Base-by-base conservation (phyloP, 2,329 filamentous ascomycete genomes). In the Alternaria sp. region DNA sequence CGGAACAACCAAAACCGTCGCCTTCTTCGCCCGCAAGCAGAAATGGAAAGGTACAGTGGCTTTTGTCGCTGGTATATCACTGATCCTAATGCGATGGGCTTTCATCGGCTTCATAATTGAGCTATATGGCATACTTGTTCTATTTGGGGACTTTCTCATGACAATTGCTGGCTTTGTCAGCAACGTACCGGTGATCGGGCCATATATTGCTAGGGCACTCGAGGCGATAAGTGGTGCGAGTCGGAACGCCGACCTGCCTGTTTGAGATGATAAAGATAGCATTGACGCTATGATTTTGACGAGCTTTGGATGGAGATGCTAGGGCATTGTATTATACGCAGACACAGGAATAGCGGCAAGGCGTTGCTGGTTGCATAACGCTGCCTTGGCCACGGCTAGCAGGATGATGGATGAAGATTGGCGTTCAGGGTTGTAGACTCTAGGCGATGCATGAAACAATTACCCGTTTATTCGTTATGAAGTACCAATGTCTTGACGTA, bases 81-180 rank as follows among this genome's bases (percentile, higher is more conserved):
- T 99, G 17, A 99, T 99, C 68, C 82, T 99, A 37, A 78, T 97
- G 72, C 87, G 90, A 61, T 99, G 95, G 93, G 91, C 95, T 0
- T 84, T 99, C 54, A 86, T 95, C 62, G 95, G 95, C 28, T 99
- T 99, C 80, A 72, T 90, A 57, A 86, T 98, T 68, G 95, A 99
- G 80, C 79, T 94, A 3, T 98, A 98, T 79, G 95, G 95, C 29
- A 94, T 99, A 66, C 85, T 96, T 67, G 86, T 97, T 51, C 82
- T 99, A 34, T 99, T 99, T 80, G 95, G 95, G 34, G 95, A 99
- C 79, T 98, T 98, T 80, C 85, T 98, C 58, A 91, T 93, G 48
- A 98, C 94, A 21, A 93, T 98, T 65, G 91, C 90, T 0, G 87
- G 91, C 14, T 97, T 98, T 73, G 91, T 92, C 37, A 88, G 91